Evolutionary conservation across 2,329 filamentous ascomycete genomes (phyloP).

Genomic region (Ophiocordyceps camponoti-floridani): DNA sequence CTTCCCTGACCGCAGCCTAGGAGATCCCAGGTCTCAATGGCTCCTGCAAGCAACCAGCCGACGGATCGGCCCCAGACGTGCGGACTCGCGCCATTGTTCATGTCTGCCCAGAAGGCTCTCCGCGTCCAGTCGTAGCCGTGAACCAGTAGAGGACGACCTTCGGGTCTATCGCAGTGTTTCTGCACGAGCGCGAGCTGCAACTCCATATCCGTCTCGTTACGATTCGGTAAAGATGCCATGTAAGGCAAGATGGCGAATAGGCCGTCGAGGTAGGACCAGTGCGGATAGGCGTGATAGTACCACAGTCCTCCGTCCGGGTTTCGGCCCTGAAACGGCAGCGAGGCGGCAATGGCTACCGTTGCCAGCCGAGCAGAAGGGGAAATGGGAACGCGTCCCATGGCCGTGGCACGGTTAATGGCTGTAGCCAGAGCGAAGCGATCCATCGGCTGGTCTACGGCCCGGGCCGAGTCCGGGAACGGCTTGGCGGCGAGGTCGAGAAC

Average conservation of each 20-base stretch:
- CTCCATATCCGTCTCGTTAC: constrained; percentile 7
- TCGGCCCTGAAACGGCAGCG: constrained; percentile 8
- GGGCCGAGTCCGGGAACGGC: constrained; percentile 3
- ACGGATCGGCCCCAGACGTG: constrained; percentile 34
- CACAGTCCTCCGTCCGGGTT: constrained; percentile 16
- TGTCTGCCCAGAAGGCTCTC: constrained; percentile 31
- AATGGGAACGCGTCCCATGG: not conserved
- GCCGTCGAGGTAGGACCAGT: constrained; percentile 35
- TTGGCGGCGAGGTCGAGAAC: constrained; percentile 5
- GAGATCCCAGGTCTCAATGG: constrained; percentile 30
- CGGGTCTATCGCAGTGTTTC: constrained; percentile 3
- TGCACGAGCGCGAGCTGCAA: constrained; percentile 6
- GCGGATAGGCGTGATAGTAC: constrained; percentile 22
- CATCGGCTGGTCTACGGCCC: constrained; percentile 5
- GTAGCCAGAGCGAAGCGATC: constrained; percentile 8
- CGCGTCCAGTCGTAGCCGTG: constrained; percentile 30
- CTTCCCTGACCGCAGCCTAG: constrained; percentile 9
- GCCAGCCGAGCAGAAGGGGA: constrained; percentile 2
- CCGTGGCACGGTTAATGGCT: constrained; percentile 3
- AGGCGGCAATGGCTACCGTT: constrained; percentile 5
- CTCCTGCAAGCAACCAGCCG: constrained; percentile 34
- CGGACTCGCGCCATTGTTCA: constrained; percentile 28
- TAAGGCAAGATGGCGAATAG: constrained; percentile 31
- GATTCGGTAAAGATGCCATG: constrained; percentile 4
- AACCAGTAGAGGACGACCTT: not conserved